Conservation (phyloP, 169 alveolate genomes). For the Plasmodium sp. region DNA sequence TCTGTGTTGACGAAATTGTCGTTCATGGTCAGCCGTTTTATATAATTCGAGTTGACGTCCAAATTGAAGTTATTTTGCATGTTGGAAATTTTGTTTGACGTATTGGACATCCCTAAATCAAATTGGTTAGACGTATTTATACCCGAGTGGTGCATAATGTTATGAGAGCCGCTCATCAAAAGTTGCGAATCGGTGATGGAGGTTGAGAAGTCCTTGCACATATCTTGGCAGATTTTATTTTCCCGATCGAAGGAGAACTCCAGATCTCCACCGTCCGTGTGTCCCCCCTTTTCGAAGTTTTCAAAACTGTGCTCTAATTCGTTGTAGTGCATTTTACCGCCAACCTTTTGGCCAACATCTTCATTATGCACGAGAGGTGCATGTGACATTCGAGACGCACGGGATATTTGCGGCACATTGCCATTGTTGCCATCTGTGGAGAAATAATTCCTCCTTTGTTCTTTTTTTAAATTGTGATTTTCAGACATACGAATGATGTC, state of each 20-base stretch:
- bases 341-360: neutral
- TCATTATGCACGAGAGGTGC: neutral
- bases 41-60: slow-evolving; percentile 23
- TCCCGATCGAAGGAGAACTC: slow-evolving; percentile 16
- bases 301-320: slow-evolving; percentile 19
- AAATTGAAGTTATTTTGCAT: neutral
- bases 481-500: neutral
- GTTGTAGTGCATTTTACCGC: neutral
- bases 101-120: slow-evolving; percentile 15
- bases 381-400: neutral
- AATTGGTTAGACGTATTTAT: slow-evolving; percentile 4
- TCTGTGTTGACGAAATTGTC: slow-evolving; percentile 52
- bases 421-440: neutral
- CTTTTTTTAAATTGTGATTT: neutral
- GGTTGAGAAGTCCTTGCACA: slow-evolving; percentile 3
- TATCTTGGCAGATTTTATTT: neutral
- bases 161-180: slow-evolving; percentile 8
- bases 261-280: neutral
- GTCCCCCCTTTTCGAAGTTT: neutral
- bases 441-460: neutral
- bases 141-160: neutral
- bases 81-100: slow-evolving; percentile 4
- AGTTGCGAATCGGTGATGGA: neutral
- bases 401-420: neutral
- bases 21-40: slow-evolving; percentile 30